Evolutionary conservation across 1,284 basidiomycete genomes (phyloP), one percentile per base, ranked within the genome.

Genomic region (Rhodotorula mucilaginosa): DNA sequence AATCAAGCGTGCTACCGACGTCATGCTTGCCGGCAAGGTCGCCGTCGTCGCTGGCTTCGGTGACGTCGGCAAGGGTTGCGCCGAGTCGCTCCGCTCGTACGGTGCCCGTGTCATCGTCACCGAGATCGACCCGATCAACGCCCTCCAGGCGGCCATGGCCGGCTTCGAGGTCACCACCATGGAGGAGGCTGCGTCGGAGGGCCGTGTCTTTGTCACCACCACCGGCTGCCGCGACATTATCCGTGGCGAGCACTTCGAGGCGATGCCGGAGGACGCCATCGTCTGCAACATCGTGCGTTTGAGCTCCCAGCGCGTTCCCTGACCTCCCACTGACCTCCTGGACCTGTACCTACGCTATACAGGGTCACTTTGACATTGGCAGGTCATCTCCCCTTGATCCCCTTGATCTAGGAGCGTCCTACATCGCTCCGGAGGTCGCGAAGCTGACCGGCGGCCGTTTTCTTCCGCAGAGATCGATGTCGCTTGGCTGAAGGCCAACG

Each of bases 51-150:
- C 96, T 79, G 96, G 96, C 74, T 99, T 91, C 83, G 96, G 96
- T 86, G 96, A 99, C 81, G 96, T 99, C 80, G 96, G 96, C 79
- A 99, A 99, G 85, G 96, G 96, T 75, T 99, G 97, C 83, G 96
- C 96, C 78, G 94, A 99, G 84, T 95, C 97, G 57, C 89, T 99
- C 80, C 88, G 90, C 74, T 92, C 94, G 51, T 99, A 99, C 84
- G 96, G 96, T 82, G 89, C 93, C 78, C 94, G 97, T 80, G 97
- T 99, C 67, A 81, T 99, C 80, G 84, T 99, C 81, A 98, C 97
- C 77, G 96, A 99, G 84, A 97, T 99, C 81, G 96, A 99, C 84
- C 97, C 96, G 78, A 99, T 99, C 89, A 99, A 99, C 84, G 96
- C 96, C 66, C 90, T 99, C 74, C 96, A 99, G 84, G 96, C 97